phyloP scores from a whole-genome alignment of 2,329 filamentous ascomycete genomes.

The Neopestalotiopsis sp. region DNA sequence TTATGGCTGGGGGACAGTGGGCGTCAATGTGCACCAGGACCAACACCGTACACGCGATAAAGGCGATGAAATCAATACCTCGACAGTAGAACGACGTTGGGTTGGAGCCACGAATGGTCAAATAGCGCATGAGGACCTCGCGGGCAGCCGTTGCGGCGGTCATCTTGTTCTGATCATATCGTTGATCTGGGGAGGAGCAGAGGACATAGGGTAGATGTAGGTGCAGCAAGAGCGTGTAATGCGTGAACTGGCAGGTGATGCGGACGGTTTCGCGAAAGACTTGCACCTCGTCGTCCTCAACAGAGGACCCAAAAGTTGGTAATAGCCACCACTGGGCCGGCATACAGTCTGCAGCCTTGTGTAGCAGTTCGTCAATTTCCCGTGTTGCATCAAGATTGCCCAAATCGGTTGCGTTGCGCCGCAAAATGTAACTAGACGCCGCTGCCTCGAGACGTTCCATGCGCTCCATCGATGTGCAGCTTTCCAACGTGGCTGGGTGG shows the following conservation, averaged over 20 bases:
- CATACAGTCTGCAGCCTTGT: not conserved
- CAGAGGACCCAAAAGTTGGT: slow-evolving; percentile 17
- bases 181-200: slow-evolving; percentile 24
- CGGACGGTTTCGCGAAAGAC: slow-evolving; percentile 38
- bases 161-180: slow-evolving; percentile 45
- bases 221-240: slow-evolving; percentile 47
- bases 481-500: slow-evolving; percentile 31
- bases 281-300: slow-evolving; percentile 20
- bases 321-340: slow-evolving; percentile 8
- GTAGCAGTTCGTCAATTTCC: not conserved
- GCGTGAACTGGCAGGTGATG: slow-evolving; percentile 45
- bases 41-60: slow-evolving; percentile 43
- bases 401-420: not conserved
- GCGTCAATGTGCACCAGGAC: slow-evolving; percentile 46
- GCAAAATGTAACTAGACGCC: not conserved
- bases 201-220: slow-evolving; percentile 53
- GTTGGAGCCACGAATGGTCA: slow-evolving; percentile 39
- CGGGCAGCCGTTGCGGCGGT: slow-evolving; percentile 47
- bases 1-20: slow-evolving; percentile 18
- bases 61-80: slow-evolving; percentile 47
- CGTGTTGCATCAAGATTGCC: not conserved
- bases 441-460: not conserved
- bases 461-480: slow-evolving; percentile 22
- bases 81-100: slow-evolving; percentile 42
- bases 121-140: slow-evolving; percentile 45